These are phyloP conservation scores for Trametes sanguinea DNA, from an alignment of 768 basidiomycete genomes.

Conservation along the genomic window DNA sequence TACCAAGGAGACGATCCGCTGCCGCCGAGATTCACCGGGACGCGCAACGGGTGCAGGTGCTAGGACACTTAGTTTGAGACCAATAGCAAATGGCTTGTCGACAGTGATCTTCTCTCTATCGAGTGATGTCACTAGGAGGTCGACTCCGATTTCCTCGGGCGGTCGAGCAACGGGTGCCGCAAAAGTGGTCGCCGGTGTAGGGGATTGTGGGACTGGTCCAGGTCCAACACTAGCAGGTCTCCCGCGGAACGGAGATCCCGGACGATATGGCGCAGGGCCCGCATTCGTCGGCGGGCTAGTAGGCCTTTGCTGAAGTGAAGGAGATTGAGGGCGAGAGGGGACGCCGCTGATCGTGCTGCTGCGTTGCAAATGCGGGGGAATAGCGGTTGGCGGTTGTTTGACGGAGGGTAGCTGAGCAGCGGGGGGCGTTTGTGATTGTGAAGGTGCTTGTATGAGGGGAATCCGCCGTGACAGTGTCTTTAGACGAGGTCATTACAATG, in stretches of 20 bases:
- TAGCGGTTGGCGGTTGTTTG: conserved; percentile 62
- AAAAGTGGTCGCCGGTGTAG: conserved; percentile 34
- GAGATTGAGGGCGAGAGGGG: conserved; percentile 60
- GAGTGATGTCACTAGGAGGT: conserved; percentile 54
- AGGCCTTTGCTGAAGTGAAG: conserved; percentile 54
- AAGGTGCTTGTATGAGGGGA: conserved; percentile 48
- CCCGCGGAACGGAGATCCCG: conserved; percentile 44
- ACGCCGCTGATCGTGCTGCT: conserved; percentile 38
- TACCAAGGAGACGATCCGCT: conserved; percentile 52
- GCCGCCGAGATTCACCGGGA: conserved; percentile 27
- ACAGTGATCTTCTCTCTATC: conserved; percentile 47
- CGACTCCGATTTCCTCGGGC: conserved; percentile 51
- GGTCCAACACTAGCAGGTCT: conserved; percentile 27
- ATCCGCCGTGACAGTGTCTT: conserved; percentile 81
- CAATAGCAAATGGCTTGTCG: conserved; percentile 62
- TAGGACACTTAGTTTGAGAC: conserved; percentile 54
- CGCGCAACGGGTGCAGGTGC: conserved; percentile 42
- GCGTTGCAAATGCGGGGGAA: conserved; percentile 78
- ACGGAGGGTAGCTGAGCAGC: conserved; percentile 24
- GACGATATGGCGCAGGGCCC: conserved; percentile 41
- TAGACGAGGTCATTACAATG: neutral
- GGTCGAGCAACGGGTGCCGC: conserved; percentile 32
- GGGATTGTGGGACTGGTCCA: conserved; percentile 25
- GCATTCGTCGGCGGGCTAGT: conserved; percentile 54
- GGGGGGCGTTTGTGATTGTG: conserved; percentile 35